Base-by-base conservation (phyloP, 2,329 filamentous ascomycete species). In the Aspergillus sp. region DNA sequence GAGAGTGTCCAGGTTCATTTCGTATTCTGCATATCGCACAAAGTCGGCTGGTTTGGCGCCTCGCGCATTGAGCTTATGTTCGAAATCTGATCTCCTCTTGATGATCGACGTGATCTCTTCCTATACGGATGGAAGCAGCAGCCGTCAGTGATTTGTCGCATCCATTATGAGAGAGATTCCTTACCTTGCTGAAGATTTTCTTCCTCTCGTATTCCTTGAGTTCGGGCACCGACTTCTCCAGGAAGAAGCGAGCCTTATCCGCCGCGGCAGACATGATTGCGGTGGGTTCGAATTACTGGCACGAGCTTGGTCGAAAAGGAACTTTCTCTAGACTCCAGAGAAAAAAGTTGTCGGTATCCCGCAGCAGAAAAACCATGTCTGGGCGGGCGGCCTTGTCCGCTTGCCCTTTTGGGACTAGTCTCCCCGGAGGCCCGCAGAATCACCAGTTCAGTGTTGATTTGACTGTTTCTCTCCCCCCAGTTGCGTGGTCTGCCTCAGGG, bases 161-260 rank as follows among this genome's bases (percentile, higher is more conserved):
- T 34, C 16, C 17, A 23, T 34, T 23, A 44, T 31, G 19, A n/a
- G n/a, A 10, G 14, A 20, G 19, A 20, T 11, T 21, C n/a, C 45
- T 16, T 72, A 89, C 89, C 77, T 88, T 86, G 56, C 82, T 84
- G 76, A 99, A 99, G 62, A 99, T 88, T 64, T 90, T 87, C 72
- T 96, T 97, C 60, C 89, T 84, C 73, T 96, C 89, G 72, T 91
- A 95, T 65, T 96, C 91, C 58, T 91, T 90, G 52, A 99, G 82
- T 72, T 97, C 92, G 14, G 92, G 91, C 41, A 97, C 89, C 2
- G 89, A 88, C 62, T 93, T 88, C 77, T 99, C 94, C 59, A 97
- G 83, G 73, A 89, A 97, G 75, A 93, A 97, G 53, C 93, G 89
- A 51, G 93, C 94, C 75, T 97, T 97, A 68, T 97, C 94, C 58